phyloP scores from a whole-genome alignment of 169 alveolate genomes.

The Miamiensis avidus region DNA sequence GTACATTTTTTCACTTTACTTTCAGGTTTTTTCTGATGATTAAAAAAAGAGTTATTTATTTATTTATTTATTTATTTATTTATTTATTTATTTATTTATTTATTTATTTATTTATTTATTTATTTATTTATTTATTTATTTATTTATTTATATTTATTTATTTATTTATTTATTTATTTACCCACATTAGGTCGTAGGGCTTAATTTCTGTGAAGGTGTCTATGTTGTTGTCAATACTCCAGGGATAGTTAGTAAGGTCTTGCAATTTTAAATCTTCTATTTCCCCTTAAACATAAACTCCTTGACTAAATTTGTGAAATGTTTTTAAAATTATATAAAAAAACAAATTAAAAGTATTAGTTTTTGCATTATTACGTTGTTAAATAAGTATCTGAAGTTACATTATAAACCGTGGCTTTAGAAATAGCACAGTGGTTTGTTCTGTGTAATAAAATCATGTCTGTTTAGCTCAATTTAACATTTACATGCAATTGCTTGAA shows the following conservation, averaged over 20 bases:
- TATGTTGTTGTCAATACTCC: background rate
- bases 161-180: too few species aligned
- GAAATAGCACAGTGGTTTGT: background rate
- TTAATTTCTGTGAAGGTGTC: background rate
- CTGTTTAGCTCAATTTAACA: too few species aligned
- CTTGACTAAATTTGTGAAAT: background rate
- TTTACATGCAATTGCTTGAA: background rate
- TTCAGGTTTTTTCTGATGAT: background rate
- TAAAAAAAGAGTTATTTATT: too few species aligned
- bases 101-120: too few species aligned
- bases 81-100: too few species aligned
- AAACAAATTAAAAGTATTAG: too few species aligned
- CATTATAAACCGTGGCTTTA: too few species aligned
- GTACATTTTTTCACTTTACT: background rate
- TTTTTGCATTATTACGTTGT: background rate
- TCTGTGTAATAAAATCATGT: background rate
- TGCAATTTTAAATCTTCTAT: too few species aligned
- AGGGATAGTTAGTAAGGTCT: background rate
- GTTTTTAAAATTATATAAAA: too few species aligned
- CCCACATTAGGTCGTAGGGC: background rate
- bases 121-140: too few species aligned
- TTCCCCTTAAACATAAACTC: background rate
- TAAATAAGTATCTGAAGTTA: background rate
- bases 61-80: too few species aligned
- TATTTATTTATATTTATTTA: too few species aligned